phyloP scores from a whole-genome alignment of 192 early-diverging fungal species.

The Fimicolochytrium jonesii region DNA sequence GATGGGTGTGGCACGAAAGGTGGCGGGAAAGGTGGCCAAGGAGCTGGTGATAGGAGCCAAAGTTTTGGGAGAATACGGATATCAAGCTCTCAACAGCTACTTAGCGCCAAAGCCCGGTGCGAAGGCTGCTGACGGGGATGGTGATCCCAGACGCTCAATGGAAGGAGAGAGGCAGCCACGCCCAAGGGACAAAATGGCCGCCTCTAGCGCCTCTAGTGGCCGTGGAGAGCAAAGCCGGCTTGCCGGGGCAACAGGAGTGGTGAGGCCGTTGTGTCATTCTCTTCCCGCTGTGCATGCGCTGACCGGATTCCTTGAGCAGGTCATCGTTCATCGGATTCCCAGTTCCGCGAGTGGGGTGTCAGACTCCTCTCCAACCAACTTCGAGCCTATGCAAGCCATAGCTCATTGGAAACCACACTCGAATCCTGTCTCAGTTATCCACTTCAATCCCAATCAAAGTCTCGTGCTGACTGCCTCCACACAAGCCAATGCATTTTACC shows the following conservation, averaged over 20 bases:
- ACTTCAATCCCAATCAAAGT: conserved; percentile 63
- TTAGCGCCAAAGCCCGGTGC: conserved; percentile 40
- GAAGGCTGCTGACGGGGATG: not conserved
- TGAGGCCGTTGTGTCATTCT: no score
- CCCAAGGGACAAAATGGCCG: not conserved
- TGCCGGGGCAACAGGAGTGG: no score
- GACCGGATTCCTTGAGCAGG: no score
- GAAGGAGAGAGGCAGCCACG: not conserved
- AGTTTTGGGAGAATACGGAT: conserved; percentile 62
- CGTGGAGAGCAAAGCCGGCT: no score
- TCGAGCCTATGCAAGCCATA: conserved; percentile 8
- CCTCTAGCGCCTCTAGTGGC: not conserved
- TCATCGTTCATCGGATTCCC: no score
- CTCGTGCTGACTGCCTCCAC: conserved; percentile 66
- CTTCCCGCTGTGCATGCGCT: no score
- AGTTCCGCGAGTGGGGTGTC: no score
- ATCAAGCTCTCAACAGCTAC: conserved; percentile 64
- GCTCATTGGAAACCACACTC: conserved; percentile 71
- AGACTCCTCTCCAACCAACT: no score
- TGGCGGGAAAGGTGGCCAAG: conserved; percentile 72
- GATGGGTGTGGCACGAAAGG: conserved; percentile 31
- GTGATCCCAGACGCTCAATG: not conserved
- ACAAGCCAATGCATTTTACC: conserved; percentile 70
- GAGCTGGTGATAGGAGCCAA: conserved; percentile 76
- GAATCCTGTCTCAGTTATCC: conserved; percentile 57